Conservation (phyloP, 768 basidiomycete genomes). For the Xanthoconium stramineum region DNA sequence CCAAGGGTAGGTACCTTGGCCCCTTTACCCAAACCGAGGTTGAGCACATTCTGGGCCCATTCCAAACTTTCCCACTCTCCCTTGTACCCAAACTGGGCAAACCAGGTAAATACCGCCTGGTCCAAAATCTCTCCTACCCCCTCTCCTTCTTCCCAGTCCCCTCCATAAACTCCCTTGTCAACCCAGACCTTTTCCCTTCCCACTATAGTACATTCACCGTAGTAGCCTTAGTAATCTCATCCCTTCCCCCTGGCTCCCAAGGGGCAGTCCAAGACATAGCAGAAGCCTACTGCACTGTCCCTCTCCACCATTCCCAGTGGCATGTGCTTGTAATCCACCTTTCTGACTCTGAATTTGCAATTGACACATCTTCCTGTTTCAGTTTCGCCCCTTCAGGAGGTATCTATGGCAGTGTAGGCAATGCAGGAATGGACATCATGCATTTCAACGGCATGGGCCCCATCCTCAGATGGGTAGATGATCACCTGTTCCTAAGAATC, state of each 20-base stretch:
- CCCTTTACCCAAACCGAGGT: not conserved
- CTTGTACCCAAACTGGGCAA: conserved; percentile 29
- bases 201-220: not conserved
- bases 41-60: conserved; percentile 19
- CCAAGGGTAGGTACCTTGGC: not conserved
- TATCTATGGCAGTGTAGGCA: not conserved
- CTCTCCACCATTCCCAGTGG: not conserved
- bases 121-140: conserved; percentile 35
- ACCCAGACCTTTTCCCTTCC: conserved; percentile 10
- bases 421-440: not conserved
- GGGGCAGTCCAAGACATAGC: not conserved
- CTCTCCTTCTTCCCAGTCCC: not conserved
- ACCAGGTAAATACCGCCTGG: conserved; percentile 15
- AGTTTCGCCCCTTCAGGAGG: not conserved
- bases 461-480: conserved; percentile 27
- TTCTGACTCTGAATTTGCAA: not conserved
- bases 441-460: conserved; percentile 20
- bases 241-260: not conserved
- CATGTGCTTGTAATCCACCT: not conserved
- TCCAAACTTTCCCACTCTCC: conserved; percentile 29
- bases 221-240: rapidly evolving
- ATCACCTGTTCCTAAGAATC: conserved; percentile 25
- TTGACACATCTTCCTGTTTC: not conserved
- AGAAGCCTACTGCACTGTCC: not conserved
- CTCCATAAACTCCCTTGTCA: conserved; percentile 36